A percentile compares a stretch with the other conserved stretches of the same genome.
phyloP scores from a whole-genome alignment of 169 alveolate species.

The Babesia sp. region DNA sequence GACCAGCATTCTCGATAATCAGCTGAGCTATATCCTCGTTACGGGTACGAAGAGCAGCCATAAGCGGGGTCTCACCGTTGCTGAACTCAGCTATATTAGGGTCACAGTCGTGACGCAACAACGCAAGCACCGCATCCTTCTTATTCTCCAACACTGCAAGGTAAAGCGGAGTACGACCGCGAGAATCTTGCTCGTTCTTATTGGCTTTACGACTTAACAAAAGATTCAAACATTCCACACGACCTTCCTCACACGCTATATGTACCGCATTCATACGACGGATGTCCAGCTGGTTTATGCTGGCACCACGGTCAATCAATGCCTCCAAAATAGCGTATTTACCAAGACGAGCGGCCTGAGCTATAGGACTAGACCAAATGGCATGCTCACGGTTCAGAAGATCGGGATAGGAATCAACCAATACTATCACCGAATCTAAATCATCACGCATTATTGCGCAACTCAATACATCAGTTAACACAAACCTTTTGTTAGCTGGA shows the following conservation, averaged over 20 bases:
- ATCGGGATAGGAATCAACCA: conserved; percentile 79
- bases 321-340: conserved; percentile 61
- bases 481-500: conserved; percentile 73
- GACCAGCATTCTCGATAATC: conserved; percentile 52
- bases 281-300: conserved; percentile 51
- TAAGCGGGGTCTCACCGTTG: conserved; percentile 83
- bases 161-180: conserved; percentile 75
- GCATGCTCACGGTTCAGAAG: conserved; percentile 78
- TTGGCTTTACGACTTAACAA: conserved; percentile 66
- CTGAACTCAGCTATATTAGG: conserved; percentile 72
- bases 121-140: conserved; percentile 48
- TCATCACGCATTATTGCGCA: conserved; percentile 82
- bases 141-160: conserved; percentile 75
- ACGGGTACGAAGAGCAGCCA: conserved; percentile 81
- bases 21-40: conserved; percentile 77
- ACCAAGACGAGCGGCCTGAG: conserved; percentile 78
- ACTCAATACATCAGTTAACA: conserved; percentile 75
- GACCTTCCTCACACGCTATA: conserved; percentile 83
- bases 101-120: conserved; percentile 51
- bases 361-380: conserved; percentile 83
- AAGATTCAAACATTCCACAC: conserved; percentile 70
- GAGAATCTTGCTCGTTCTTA: conserved; percentile 62
- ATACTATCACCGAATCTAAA: conserved; percentile 68
- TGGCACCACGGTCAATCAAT: conserved; percentile 55
- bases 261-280: conserved; percentile 72